Base-by-base conservation (phyloP, 1,284 basidiomycete genomes). In the Ceratobasidium sp. region DNA sequence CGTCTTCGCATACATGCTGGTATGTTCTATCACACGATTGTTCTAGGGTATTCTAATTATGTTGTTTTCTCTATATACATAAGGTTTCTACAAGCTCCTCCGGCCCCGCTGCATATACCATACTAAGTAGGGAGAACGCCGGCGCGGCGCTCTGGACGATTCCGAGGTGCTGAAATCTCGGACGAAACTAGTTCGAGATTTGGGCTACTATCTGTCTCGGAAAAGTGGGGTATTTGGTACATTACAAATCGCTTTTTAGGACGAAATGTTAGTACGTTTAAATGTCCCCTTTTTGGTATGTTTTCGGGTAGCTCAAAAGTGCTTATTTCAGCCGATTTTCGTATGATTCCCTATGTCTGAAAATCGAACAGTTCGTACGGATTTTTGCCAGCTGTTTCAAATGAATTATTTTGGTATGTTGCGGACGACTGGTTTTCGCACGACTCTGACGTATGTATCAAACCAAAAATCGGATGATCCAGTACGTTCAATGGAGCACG, bases 231-330 rank as follows among this genome's bases (percentile, higher is more conserved):
- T 64, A 64, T 44, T 46, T 23, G 20, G 61, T n/a, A 64, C 61
- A 10, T 23, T 64, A 64, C 15, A 42, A n/a, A 44, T 26, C 20
- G 39, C 39, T 44, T 44, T 64, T 64, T 64, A 15, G 61, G 61
- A 64, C 40, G 61, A 39, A 44, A 64, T 64, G 39, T 64, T 64
- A 46, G 61, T 42, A 64, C 40, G 61, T 64, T 64, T 64, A 44
- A 4, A 64, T 64, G 39, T 42, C 39, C 61, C 61, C 39, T 44
- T 64, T 64, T 64, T 23, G 10, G 40, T 18, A 64, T 10, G 40
- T 39, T 64, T 64, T 26, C 9, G 53, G 23, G 20, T 26, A 26
- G 9, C 40, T 5, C 5, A 28, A 64, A 28, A 18, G 53, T 39
- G 61, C 40, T 3, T 44, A 23, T 64, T 44, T 64, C 13, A 15